A percentile compares a stretch with the other conserved stretches of the same genome.
These are phyloP conservation scores for Candida chilensis DNA, from an alignment of 805 yeast genomes.

Conservation along the genomic window DNA sequence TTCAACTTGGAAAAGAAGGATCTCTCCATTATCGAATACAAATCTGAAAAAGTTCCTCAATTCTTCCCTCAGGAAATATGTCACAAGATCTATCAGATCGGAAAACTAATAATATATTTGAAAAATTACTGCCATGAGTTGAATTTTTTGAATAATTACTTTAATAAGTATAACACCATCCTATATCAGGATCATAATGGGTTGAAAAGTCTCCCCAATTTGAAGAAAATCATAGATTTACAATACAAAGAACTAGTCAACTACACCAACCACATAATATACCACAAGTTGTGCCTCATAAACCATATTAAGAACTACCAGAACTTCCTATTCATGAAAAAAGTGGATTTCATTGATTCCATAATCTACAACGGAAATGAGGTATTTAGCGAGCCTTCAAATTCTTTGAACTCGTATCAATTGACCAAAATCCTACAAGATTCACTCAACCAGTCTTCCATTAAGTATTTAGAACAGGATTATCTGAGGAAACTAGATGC, in stretches of 20 bases:
- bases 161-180: conserved; percentile 29
- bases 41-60: conserved; percentile 28
- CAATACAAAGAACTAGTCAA: conserved; percentile 46
- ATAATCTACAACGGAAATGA: conserved; percentile 46
- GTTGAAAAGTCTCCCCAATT: conserved; percentile 8
- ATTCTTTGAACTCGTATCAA: conserved; percentile 53
- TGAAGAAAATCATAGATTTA: conserved; percentile 22
- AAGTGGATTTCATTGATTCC: conserved; percentile 75
- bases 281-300: conserved; percentile 36
- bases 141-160: conserved; percentile 57
- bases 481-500: conserved; percentile 66
- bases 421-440: conserved; percentile 57
- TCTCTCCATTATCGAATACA: conserved; percentile 20
- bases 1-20: conserved; percentile 18
- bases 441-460: conserved; percentile 48
- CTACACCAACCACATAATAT: conserved; percentile 39
- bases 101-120: conserved; percentile 61
- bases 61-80: conserved; percentile 32
- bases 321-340: conserved; percentile 58
- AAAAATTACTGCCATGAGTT: conserved; percentile 58
- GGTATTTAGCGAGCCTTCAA: conserved; percentile 52
- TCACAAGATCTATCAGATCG: conserved; percentile 50
- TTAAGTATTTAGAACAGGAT: conserved; percentile 25
- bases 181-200: conserved; percentile 12
- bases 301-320: conserved; percentile 55